Conservation (phyloP, 176 grass and related monocot genomes). For the Carex scoparia region DNA sequence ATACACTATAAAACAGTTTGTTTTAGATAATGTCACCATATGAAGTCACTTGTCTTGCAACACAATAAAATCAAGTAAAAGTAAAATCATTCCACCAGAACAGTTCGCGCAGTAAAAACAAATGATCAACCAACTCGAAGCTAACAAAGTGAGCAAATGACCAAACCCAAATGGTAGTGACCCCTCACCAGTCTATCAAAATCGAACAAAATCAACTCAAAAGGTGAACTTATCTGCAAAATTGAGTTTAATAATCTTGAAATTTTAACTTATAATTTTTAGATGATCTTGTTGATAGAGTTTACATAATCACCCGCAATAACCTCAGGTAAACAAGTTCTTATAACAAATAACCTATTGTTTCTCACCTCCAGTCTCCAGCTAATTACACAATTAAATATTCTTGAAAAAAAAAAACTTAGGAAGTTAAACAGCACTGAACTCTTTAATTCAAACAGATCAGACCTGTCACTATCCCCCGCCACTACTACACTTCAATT, state of each 20-base stretch:
- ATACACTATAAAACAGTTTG: not conserved
- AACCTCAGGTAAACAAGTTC: not conserved
- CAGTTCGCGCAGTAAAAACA: too few species aligned
- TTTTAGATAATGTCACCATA: not conserved
- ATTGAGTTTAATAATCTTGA: too few species aligned
- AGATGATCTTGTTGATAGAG: not conserved
- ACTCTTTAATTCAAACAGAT: not conserved
- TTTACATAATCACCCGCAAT: not conserved
- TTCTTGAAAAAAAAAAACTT: not conserved
- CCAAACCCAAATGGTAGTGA: too few species aligned
- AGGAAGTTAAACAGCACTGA: not conserved
- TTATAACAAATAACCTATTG: not conserved
- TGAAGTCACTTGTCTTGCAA: too few species aligned
- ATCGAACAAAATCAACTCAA: too few species aligned
- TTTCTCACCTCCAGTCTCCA: not conserved
- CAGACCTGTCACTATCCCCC: not conserved
- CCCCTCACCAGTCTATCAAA: too few species aligned
- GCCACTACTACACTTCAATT: slow-evolving; percentile 12
- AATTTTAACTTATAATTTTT: too few species aligned
- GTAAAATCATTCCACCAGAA: too few species aligned
- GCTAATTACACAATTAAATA: slow-evolving; percentile 6
- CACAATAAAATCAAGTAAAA: too few species aligned
- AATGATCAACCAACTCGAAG: too few species aligned
- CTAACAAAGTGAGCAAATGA: too few species aligned
- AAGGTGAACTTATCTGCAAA: too few species aligned